Base-by-base conservation (phyloP, 306 rosid species). In the Begonia peltatifolia region DNA sequence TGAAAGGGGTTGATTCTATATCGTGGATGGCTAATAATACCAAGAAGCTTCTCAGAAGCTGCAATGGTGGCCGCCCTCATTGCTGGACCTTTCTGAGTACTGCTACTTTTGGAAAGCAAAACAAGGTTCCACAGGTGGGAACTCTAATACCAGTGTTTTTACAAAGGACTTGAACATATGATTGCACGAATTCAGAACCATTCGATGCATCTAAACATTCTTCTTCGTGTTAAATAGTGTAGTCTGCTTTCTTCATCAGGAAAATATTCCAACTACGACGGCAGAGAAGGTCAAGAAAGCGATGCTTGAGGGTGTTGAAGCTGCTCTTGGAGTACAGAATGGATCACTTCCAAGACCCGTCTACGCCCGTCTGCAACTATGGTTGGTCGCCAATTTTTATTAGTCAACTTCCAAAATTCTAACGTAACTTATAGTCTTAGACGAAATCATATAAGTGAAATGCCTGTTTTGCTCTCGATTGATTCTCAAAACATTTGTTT, bases 11-110 rank as follows among this genome's bases (percentile, higher is more conserved):
- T 68, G 90, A 89, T 70, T 80, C 90, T 38, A 23, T 89, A 46
- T 89, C 97, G 38, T 85, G 95, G 97, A 85, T 89, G 95, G 85
- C 77, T 68, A 82, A 89, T 74, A 89, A 85, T 74, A 78, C 80
- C 59, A 78, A 66, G 71, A 89, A 85, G 64, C 71, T 85, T 41
- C 54, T 14, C 56, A 63, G 64, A 52, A 67, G 64, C 54, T 75
- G 79, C 62, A 64, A 59, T 52, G 71, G 54, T 41, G 69, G 71
- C 16, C 83, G 90, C 54, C 85, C 94, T 58, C 79, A 80, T 52
- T 82, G 95, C 68, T 85, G 97, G 97, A 89, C 95, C 75, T 82
- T 82, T 67, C 79, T 89, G 14, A 89, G 95, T 62, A 85, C 85
- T 41, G 83, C 90, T 59, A 81, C 80, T 58, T 89, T 73, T 68